A percentile compares a stretch with the other conserved stretches of the same genome.
Conservation (phyloP, 371 early-diverging fungal species). For the Phascolomyces articulosus region DNA sequence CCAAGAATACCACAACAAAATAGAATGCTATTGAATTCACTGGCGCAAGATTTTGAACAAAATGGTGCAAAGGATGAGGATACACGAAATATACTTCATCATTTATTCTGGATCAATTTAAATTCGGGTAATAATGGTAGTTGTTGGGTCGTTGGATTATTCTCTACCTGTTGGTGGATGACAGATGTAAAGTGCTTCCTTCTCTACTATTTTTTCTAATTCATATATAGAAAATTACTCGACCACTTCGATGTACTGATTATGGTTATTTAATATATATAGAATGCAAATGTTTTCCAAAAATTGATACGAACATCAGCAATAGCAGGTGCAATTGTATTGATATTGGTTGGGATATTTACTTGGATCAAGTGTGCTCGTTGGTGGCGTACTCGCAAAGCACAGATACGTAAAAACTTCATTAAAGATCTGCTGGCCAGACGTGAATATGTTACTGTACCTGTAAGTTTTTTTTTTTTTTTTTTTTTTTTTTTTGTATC, state of each 20-base stretch:
- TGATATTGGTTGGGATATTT: slow-evolving; percentile 39
- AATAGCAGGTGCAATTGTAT: slow-evolving; percentile 39
- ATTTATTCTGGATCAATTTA: slow-evolving; percentile 41
- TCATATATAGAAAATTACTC: background rate
- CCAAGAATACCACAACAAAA: slow-evolving; percentile 36
- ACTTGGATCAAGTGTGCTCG: slow-evolving; percentile 46
- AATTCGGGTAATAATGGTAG: slow-evolving; percentile 26
- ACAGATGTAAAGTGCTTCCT: slow-evolving; percentile 25
- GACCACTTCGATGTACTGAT: too few relatives aligned
- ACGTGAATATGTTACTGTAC: slow-evolving; percentile 47
- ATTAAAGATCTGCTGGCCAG: slow-evolving; percentile 34
- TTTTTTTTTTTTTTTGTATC: background rate
- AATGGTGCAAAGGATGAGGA: background rate
- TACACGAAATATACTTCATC: slow-evolving; percentile 13
- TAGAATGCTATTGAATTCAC: slow-evolving; percentile 11
- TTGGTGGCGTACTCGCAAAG: slow-evolving; percentile 37
- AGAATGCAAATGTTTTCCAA: slow-evolving; percentile 14
- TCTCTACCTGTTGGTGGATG: slow-evolving; percentile 43
- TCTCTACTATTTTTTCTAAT: background rate
- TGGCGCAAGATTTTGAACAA: background rate
- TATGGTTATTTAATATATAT: too few relatives aligned
- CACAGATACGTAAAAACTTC: slow-evolving; percentile 31
- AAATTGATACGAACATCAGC: slow-evolving; percentile 40
- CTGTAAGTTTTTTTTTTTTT: slow-evolving; percentile 28
- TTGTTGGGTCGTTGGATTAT: slow-evolving; percentile 43